Evolutionary conservation across 257 asterid species (phyloP), one percentile per base, ranked within the genome.

Genomic region (Nicotiana attenuata): DNA sequence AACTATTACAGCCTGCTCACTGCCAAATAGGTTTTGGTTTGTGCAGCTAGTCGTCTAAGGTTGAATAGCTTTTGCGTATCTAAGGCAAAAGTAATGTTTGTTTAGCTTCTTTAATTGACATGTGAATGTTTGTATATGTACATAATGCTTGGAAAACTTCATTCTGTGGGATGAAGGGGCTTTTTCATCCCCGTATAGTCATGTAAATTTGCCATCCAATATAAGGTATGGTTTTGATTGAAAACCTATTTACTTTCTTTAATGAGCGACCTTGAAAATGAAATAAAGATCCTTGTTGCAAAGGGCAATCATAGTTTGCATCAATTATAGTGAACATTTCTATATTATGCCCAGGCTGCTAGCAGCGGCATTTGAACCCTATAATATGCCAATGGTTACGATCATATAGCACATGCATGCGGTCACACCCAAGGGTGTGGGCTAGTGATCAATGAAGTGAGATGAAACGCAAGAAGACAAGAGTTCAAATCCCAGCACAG

Each of bases 91-190:
- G 79, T 47, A 73, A 47, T 73, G 41, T 20, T 73, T 45, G 61
- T 47, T 47, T 73, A 73, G 79, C 50, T 24, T 73, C 19, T 73
- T 24, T 14, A 47, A 73, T 24, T 73, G 61, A 73, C 61, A 22
- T 73, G 50, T 15, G 50, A 73, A 73, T 73, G 79, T 11, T 73
- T 73, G 61, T 59, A 41, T 47, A 73, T 73, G 79, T 73, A 47
- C 26, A 47, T 73, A 73, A 22, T 73, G 41, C 38, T 50, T 73
- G 79, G 61, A 47, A 7, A 73, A 73, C 22, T 47, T 50, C 60
- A 71, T 22, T 24, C 15, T 10, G 79, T 41, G 79, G 79, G 79
- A 73, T 73, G 79, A 24, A 73, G 61, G 61, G 79, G 79, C 79
- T 7, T 47, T 22, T 73, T 45, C 79, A 73, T 73, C 79, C 61